Percentiles rank a stretch among this genome's conserved stretches.
These are phyloP conservation scores for Teratosphaeria gauchensis DNA, from an alignment of 2,329 filamentous ascomycete genomes.

Conservation along the genomic window DNA sequence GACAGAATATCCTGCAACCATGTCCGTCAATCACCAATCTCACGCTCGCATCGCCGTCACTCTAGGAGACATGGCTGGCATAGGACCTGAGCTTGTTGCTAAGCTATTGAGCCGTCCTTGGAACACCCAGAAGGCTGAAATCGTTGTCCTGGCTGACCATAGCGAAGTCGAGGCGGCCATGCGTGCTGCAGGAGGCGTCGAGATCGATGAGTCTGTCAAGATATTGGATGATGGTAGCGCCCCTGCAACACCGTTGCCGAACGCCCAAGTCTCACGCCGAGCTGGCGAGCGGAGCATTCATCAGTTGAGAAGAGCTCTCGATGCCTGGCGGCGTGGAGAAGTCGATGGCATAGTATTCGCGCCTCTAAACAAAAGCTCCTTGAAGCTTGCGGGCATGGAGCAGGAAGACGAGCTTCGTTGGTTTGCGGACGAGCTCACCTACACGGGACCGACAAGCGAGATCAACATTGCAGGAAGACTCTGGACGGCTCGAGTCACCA, in stretches of 20 bases:
- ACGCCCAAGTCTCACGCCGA: constrained; percentile 1
- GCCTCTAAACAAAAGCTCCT: constrained; percentile 9
- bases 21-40: background rate
- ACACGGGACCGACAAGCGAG: constrained; percentile 7
- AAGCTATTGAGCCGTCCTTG: constrained; percentile 5
- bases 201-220: background rate
- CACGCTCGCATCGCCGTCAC: constrained; percentile 6
- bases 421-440: constrained; percentile 8
- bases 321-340: constrained; percentile 1
- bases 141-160: constrained; percentile 6
- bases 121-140: constrained; percentile 4
- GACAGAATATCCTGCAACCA: background rate
- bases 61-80: constrained; percentile 8
- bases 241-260: background rate
- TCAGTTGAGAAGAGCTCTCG: constrained; percentile 5
- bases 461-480: constrained; percentile 9
- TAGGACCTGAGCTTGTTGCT: constrained; percentile 8
- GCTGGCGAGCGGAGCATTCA: constrained; percentile 5
- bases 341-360: constrained; percentile 9
- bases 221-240: constrained; percentile 6
- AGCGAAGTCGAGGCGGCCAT: constrained; percentile 1
- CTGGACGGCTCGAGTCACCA: constrained; percentile 9
- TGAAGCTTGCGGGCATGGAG: constrained; percentile 9
- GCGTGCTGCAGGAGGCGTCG: background rate
- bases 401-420: constrained; percentile 10